Evolutionary conservation across 2,329 filamentous ascomycete species (phyloP).

Genomic region (Truncatella angustata): DNA sequence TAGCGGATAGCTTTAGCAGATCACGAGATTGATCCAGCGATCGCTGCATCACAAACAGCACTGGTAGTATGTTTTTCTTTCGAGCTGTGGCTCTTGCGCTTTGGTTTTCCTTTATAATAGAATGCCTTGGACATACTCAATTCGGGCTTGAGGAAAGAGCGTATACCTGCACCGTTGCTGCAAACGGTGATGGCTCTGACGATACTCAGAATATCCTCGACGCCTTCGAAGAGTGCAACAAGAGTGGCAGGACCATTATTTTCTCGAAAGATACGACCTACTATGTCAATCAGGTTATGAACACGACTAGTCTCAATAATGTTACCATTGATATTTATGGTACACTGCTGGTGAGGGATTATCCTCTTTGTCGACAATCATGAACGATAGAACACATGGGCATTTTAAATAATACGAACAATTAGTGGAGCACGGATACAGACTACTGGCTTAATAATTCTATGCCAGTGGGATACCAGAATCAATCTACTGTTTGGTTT

Average conservation of each 20-base stretch:
- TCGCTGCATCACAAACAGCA: too few relatives aligned
- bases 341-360: constrained; percentile 37
- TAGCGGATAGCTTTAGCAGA: too few relatives aligned
- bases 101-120: too few relatives aligned
- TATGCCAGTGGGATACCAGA: constrained; percentile 52
- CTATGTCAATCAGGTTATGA: constrained; percentile 42
- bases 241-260: constrained; percentile 33
- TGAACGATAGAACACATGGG: not conserved
- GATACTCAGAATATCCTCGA: constrained; percentile 39
- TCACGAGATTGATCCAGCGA: too few relatives aligned
- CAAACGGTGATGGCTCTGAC: constrained; percentile 22
- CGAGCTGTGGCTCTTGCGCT: too few relatives aligned
- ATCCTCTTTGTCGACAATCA: constrained; percentile 26
- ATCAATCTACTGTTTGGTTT: constrained; percentile 53
- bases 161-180: not conserved
- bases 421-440: constrained; percentile 1
- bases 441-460: constrained; percentile 50
- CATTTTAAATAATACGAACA: not conserved
- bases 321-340: constrained; percentile 39
- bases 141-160: not conserved
- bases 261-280: constrained; percentile 41
- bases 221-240: constrained; percentile 39
- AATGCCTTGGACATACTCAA: too few relatives aligned
- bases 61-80: too few relatives aligned
- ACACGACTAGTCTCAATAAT: constrained; percentile 39